Base-by-base conservation (phyloP, 2,329 filamentous ascomycete genomes). In the Neoarthrinium moseri region DNA sequence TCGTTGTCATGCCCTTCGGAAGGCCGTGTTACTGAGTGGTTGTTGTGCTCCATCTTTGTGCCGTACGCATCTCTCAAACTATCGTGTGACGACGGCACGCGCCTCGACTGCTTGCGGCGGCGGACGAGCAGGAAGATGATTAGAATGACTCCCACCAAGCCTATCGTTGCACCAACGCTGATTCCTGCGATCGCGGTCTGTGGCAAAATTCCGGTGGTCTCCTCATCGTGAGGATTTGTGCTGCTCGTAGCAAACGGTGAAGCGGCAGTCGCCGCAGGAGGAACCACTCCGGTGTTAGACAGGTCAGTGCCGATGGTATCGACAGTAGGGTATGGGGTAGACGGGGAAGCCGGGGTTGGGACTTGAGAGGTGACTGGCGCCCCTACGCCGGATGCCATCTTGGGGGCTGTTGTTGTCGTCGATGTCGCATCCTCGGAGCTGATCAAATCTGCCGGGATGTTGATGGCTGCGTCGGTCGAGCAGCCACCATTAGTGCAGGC, bases 61-160 rank as follows among this genome's bases (percentile, higher is more conserved):
- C 50, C 42, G 7, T 24, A 36, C 10, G 43, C 26, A 11, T 39
- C 47, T 4, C 22, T 22, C 43, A 47, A 10, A 35, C 39, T 18
- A 38, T 36, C 15, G 45, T 55, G 18, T 50, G 52, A 49, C 17
- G 47, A 46, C n/a, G 43, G 30, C 42, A 49, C 43, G 30, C 47
- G 47, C 37, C 43, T 49, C 17, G 43, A 29, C 20, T 40, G 20
- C 17, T 36, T 42, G 6, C 48, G 56, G 5, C 60, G 57, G 1
- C 59, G 56, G 33, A 59, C 45, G 1, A 59, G 51, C 30, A 58
- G 56, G 22, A 46, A 52, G 5, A 50, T 12, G 12, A 60, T 22
- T 6, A 53, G 7, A 6, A 57, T 17, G 6, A 59, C 5, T 8
- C 53, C 36, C 5, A 60, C 13, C 3, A 33, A 48, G 7, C 36